Conservation (phyloP, 1,284 basidiomycete species). For the Ustilago shanxiensis region DNA sequence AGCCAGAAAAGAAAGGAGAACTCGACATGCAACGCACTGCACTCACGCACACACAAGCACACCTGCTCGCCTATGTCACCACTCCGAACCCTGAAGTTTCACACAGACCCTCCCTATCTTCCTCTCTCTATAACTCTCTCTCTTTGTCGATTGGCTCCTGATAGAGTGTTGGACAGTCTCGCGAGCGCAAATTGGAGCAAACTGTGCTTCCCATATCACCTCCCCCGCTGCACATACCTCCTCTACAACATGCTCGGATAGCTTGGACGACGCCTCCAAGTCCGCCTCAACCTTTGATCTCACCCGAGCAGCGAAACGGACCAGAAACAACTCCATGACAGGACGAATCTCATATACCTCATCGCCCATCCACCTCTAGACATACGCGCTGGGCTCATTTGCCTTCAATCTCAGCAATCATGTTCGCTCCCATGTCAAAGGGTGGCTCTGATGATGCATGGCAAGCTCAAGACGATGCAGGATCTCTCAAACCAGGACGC, state of each 20-base stretch:
- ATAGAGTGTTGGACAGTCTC: neutral
- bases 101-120: neutral
- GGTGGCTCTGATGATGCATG: conserved; percentile 51
- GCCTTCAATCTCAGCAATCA: conserved; percentile 15
- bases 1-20: neutral
- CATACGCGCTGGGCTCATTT: neutral
- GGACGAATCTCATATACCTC: neutral
- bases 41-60: conserved; percentile 1
- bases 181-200: too few species aligned
- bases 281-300: neutral
- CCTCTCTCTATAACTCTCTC: too few species aligned
- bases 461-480: conserved; percentile 52
- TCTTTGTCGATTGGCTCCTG: neutral
- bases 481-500: conserved; percentile 52
- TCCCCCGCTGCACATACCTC: neutral
- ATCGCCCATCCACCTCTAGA: neutral
- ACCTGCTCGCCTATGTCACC: neutral
- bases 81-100: neutral
- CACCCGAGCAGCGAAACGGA: neutral
- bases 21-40: neutral
- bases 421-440: conserved; percentile 56
- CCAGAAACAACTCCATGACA: neutral
- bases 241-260: neutral
- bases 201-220: neutral
- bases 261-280: neutral